Evolutionary conservation across 208 protist species (phyloP), one percentile per base, ranked within the genome.

Genomic region (Sergeia podlipaevii): DNA sequence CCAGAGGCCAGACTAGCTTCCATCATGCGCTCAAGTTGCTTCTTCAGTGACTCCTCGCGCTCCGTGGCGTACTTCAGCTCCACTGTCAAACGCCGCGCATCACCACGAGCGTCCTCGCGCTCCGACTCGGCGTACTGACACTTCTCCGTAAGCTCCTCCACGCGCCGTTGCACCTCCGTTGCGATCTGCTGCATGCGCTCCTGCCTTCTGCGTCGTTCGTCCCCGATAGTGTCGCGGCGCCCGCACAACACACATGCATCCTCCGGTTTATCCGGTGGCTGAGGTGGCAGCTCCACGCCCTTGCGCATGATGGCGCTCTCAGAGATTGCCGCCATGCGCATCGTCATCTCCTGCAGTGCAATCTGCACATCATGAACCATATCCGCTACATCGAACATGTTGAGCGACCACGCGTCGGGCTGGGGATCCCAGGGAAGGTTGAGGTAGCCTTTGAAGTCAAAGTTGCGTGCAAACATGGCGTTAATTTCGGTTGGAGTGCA

Each of bases 401-500:
- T 65, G 34, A 95, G 65, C 44, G 67, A 73, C 49, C 70, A 71
- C 5, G 55, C 58, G 11, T 46, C 51, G 6, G 18, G 2, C n/a
- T 27, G 36, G 2, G 61, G 50, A 38, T 64, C 63, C 59, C 62
- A 88, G 38, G 52, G 57, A 0, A 71, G 52, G 24, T 57, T 64
- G 21, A 95, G 73, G 56, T 85, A 95, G 8, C 50, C 46, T n/a
- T 59, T 55, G 28, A 89, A 62, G 63, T 95, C 82, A 69, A 95
- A 89, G 45, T 82, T 60, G 7, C 39, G 52, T 20, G 45, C 64
- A 47, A 90, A 91, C 26, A 95, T 59, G 17, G 70, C 71, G 64
- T 93, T 95, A 5, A 95, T 66, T 69, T 95, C 88, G 6, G 84
- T 80, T 29, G 74, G 71, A 15, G 77, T 77, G 71, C 81, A 90